Evolutionary conservation across 2,329 filamentous ascomycete genomes (phyloP), one percentile per base, ranked within the genome.

Genomic region (Didymella keratinophila): DNA sequence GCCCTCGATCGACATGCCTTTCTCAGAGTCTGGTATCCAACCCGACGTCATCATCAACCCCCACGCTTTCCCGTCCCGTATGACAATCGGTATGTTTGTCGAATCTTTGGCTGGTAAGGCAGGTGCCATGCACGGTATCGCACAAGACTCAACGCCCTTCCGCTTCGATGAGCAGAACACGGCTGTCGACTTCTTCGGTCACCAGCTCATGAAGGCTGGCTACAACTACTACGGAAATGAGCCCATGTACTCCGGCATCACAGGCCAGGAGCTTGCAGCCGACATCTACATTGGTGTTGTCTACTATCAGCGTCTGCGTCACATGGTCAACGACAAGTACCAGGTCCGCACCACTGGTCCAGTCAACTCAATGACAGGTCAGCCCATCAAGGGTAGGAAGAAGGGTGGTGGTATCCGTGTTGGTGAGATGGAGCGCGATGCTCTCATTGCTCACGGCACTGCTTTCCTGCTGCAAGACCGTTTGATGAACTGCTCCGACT

Each of bases 301-400:
- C 61, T 98, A 98, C 84, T 99, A 99, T 83, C 95, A 99, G 80
- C 89, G 95, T 78, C 85, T 99, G 61, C 86, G 95, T 76, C 95
- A 99, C 88, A 99, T 99, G 95, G 95, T 99, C 56, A 98, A 97
- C 85, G 95, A 99, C 80, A 99, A 99, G 80, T 99, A 91, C 84
- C 95, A 99, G 78, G 95, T 98, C 55, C 89, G 95, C 78, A 98
- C 95, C 2, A 98, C 95, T 0, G 95, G 95, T 54, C 93, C 93
- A 1, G 90, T 97, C 42, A 95, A 95, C 54, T 87, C 89, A 23
- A 87, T 95, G 16, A 98, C 94, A 0, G 93, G 94, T 30, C 95
- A 99, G 76, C 95, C 95, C 39, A 95, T 99, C 83, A 97, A 98
- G 82, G 95, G 95, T 64, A 86, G 95, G 76, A 95, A 96, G 76